Evolutionary conservation across 345 rosid species (phyloP).

Genomic region (Clarkia xantiana): DNA sequence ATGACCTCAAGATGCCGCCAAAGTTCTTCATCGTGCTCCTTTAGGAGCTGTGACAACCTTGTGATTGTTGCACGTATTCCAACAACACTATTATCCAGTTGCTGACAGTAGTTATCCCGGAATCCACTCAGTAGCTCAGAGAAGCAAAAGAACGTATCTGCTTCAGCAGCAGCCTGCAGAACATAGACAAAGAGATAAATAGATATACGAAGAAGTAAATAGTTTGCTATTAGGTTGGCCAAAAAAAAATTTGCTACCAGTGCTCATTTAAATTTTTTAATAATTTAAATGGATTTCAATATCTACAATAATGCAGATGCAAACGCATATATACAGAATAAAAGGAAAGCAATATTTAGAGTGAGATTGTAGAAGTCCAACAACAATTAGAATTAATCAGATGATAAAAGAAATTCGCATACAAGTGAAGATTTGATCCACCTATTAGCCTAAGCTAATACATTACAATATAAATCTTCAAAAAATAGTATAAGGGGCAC

Average conservation of each 20-base stretch:
- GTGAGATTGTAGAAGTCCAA: too few relatives aligned
- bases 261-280: not conserved
- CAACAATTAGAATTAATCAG: too few relatives aligned
- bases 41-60: conserved; percentile 69
- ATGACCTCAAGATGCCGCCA: conserved; percentile 98
- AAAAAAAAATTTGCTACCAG: too few relatives aligned
- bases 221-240: not conserved
- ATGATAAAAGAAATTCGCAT: too few relatives aligned
- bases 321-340: too few relatives aligned
- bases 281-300: too few relatives aligned
- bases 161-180: conserved; percentile 66
- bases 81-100: conserved; percentile 89
- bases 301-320: too few relatives aligned
- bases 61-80: conserved; percentile 85
- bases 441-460: not conserved
- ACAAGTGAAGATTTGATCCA: not conserved
- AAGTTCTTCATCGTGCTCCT: conserved; percentile 94
- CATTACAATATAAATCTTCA: not conserved
- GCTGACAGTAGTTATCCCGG: conserved; percentile 93
- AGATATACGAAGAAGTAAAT: not conserved
- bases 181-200: not conserved
- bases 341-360: too few relatives aligned
- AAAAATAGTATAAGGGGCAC: conserved; percentile 2
- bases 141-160: conserved; percentile 91
- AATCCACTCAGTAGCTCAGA: conserved; percentile 89